These are phyloP conservation scores for Lentinula edodes DNA, from an alignment of 768 basidiomycete species.

Conservation along the genomic window DNA sequence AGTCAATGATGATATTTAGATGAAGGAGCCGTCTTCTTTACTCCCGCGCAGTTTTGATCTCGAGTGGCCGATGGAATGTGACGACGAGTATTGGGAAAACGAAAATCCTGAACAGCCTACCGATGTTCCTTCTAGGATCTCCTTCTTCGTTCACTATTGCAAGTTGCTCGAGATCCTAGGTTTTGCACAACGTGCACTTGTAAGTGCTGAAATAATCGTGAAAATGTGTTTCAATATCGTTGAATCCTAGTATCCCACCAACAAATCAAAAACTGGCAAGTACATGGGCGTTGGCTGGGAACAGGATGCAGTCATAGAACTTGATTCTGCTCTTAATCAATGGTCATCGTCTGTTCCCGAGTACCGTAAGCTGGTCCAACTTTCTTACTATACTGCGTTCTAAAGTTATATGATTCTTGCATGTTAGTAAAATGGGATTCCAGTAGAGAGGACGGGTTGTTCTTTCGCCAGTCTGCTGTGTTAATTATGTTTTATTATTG, in stretches of 20 bases:
- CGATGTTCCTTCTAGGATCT: constrained; percentile 46
- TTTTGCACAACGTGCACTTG: constrained; percentile 57
- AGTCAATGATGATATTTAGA: constrained; percentile 24
- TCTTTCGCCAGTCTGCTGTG: constrained; percentile 33
- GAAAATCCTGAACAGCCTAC: constrained; percentile 32
- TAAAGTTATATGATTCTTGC: not conserved
- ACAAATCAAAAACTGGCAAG: not conserved
- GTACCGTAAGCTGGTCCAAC: constrained; percentile 33
- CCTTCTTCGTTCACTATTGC: constrained; percentile 48
- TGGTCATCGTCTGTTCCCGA: constrained; percentile 60
- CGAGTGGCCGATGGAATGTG: constrained; percentile 58
- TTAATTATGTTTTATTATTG: constrained; percentile 37
- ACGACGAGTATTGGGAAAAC: constrained; percentile 45
- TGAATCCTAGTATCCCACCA: constrained; percentile 17
- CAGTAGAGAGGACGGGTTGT: constrained; percentile 18
- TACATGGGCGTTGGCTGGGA: constrained; percentile 44
- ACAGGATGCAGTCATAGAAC: constrained; percentile 48
- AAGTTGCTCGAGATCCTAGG: constrained; percentile 61
- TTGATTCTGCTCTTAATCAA: constrained; percentile 55
- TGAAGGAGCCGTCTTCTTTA: constrained; percentile 13
- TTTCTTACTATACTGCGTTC: not conserved
- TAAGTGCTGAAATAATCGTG: constrained; percentile 17
- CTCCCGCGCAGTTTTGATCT: constrained; percentile 51
- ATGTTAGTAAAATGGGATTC: constrained; percentile 18
- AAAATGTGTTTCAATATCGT: constrained; percentile 10